A percentile compares a stretch with the other conserved stretches of the same genome.
Conservation (phyloP, 495 filamentous ascomycete species). For the Penicillium dipodomyicola region DNA sequence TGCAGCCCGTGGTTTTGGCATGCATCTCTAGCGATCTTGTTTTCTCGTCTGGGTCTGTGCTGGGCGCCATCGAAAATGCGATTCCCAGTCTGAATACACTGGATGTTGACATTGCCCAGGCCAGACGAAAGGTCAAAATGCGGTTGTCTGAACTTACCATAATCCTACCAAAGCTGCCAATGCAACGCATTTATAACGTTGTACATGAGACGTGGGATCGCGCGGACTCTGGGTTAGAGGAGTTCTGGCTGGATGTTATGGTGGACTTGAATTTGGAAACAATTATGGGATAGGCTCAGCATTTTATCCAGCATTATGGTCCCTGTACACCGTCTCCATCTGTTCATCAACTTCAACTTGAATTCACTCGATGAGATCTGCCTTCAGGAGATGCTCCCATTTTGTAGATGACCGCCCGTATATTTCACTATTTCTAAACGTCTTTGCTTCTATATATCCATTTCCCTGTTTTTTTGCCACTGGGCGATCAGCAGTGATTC, state of each 20-base stretch:
- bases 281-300: constrained; percentile 22
- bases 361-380: not conserved
- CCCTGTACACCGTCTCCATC: not conserved
- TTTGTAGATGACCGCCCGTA: not conserved
- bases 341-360: not conserved
- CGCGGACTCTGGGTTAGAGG: constrained; percentile 20
- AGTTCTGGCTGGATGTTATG: constrained; percentile 30
- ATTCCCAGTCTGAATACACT: constrained; percentile 24
- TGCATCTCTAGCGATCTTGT: constrained; percentile 30
- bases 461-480: not conserved
- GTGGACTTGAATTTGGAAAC: constrained; percentile 27
- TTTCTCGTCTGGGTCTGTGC: constrained; percentile 22
- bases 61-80: constrained; percentile 20
- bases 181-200: constrained; percentile 24
- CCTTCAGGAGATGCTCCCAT: not conserved
- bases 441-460: not conserved
- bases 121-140: constrained; percentile 25
- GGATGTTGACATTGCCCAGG: constrained; percentile 30
- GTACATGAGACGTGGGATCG: constrained; percentile 26
- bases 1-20: constrained; percentile 25
- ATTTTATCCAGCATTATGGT: not conserved
- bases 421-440: no score
- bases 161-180: constrained; percentile 27
- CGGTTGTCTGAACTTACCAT: constrained; percentile 25
- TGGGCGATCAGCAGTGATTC: not conserved